Evolutionary conservation across 164 flowering plant species (phyloP).

Genomic region (Stephania japonica): DNA sequence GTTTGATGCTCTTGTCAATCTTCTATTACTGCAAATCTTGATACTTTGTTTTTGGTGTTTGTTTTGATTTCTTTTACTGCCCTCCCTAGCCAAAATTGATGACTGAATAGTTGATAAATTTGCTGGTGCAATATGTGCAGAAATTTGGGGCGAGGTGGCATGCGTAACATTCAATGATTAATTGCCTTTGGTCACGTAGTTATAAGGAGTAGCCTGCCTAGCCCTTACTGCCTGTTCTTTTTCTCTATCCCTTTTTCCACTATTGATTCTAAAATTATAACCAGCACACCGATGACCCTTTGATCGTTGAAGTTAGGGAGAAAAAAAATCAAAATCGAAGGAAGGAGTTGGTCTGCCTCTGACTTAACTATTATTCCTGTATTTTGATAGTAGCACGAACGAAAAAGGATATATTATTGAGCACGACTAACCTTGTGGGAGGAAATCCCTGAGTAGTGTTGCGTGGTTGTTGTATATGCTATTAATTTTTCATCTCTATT

Average conservation of each 20-base stretch:
- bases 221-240: constrained; percentile 24
- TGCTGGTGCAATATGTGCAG: constrained; percentile 33
- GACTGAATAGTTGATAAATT: neutral
- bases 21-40: neutral
- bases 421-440: constrained; percentile 54
- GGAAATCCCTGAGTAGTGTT: constrained; percentile 28
- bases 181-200: constrained; percentile 16
- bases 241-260: constrained; percentile 8
- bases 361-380: constrained; percentile 37
- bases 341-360: constrained; percentile 41
- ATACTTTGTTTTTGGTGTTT: too few relatives aligned
- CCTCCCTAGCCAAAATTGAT: too few relatives aligned
- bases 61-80: neutral
- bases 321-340: constrained; percentile 13
- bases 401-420: constrained; percentile 22
- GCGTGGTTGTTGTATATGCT: constrained; percentile 39
- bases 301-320: constrained; percentile 17
- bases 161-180: constrained; percentile 60
- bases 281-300: constrained; percentile 34
- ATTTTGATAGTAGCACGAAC: constrained; percentile 31
- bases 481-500: constrained; percentile 15
- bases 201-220: constrained; percentile 23
- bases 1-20: neutral
- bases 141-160: constrained; percentile 36
- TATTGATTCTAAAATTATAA: constrained; percentile 42